These are phyloP conservation scores for Gryganskiella cystojenkinii DNA, from an alignment of 192 early-diverging fungal species.

Conservation along the genomic window DNA sequence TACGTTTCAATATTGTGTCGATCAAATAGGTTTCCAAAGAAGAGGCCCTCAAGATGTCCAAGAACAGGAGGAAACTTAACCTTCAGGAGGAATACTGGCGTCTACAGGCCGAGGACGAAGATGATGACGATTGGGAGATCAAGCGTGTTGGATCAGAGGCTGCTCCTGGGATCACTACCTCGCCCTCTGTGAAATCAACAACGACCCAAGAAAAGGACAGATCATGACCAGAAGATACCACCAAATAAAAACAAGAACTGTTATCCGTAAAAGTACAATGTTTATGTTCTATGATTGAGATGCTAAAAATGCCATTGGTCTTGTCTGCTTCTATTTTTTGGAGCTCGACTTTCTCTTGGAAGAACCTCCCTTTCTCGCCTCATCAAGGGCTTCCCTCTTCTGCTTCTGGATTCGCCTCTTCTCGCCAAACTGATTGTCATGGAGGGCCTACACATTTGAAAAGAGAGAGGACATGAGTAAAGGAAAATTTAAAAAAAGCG, in stretches of 20 bases:
- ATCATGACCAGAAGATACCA: too few species aligned
- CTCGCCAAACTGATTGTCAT: conserved; percentile 62
- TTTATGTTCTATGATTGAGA: too few species aligned
- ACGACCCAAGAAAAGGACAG: conserved; percentile 1
- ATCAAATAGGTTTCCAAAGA: conserved; percentile 61
- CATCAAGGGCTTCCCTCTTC: conserved; percentile 57
- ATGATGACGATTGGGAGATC: conserved; percentile 51
- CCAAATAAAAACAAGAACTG: too few species aligned
- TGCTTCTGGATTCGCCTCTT: conserved; percentile 69
- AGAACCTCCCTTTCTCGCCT: conserved; percentile 21
- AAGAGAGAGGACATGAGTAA: background rate
- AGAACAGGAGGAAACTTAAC: conserved; percentile 66
- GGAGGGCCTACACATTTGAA: conserved; percentile 50
- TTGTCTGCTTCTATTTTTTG: too few species aligned
- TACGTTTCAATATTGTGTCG: background rate
- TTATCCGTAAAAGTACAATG: too few species aligned
- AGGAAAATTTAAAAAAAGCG: background rate
- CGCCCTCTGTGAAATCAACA: background rate
- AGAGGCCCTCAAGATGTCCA: conserved; percentile 62
- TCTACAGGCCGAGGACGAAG: conserved; percentile 41
- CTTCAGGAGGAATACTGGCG: conserved; percentile 81
- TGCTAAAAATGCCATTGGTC: too few species aligned
- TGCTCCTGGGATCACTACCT: conserved; percentile 39
- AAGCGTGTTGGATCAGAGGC: conserved; percentile 38
- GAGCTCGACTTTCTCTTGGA: too few species aligned